Percentiles rank a stretch among this genome's conserved stretches.
These are phyloP conservation scores for Penicillium sp. DNA, from an alignment of 2,329 filamentous ascomycete species.

Conservation along the genomic window DNA sequence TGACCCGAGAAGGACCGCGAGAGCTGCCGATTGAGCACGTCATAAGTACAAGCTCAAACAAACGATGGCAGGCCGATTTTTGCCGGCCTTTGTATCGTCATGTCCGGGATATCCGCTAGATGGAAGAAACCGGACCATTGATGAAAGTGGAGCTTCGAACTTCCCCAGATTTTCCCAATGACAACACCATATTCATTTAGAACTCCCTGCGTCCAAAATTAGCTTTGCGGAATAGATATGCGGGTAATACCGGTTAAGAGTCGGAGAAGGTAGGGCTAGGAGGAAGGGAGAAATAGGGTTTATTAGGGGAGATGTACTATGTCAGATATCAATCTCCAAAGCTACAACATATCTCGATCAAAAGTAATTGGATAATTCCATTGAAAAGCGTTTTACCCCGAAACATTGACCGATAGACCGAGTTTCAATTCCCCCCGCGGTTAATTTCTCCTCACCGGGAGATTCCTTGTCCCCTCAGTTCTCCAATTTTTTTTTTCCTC, in stretches of 20 bases:
- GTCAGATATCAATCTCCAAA: not conserved
- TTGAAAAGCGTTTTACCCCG: not conserved
- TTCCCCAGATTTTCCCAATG: slow-evolving; percentile 4
- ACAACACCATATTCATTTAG: not conserved
- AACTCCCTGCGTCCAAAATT: not conserved
- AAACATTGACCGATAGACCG: slow-evolving; percentile 1
- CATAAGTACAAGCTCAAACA: not conserved
- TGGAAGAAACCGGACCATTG: slow-evolving; percentile 3
- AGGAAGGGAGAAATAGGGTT: not conserved
- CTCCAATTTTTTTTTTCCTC: slow-evolving; percentile 17
- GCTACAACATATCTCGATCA: too few relatives aligned
- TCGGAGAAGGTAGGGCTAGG: not conserved
- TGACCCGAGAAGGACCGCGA: not conserved
- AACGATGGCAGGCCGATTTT: not conserved
- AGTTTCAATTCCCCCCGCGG: slow-evolving; percentile 11
- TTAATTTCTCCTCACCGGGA: slow-evolving; percentile 26
- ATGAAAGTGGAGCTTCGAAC: slow-evolving; percentile 1
- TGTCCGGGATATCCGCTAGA: not conserved
- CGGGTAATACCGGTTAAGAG: slow-evolving; percentile 2
- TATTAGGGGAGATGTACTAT: not conserved
- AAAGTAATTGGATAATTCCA: too few relatives aligned
- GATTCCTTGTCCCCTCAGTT: slow-evolving; percentile 18
- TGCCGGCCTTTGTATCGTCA: not conserved
- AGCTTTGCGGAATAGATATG: not conserved
- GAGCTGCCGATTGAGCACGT: not conserved